These are phyloP conservation scores for Kuraishia molischiana DNA, from an alignment of 805 yeast species.

Conservation along the genomic window DNA sequence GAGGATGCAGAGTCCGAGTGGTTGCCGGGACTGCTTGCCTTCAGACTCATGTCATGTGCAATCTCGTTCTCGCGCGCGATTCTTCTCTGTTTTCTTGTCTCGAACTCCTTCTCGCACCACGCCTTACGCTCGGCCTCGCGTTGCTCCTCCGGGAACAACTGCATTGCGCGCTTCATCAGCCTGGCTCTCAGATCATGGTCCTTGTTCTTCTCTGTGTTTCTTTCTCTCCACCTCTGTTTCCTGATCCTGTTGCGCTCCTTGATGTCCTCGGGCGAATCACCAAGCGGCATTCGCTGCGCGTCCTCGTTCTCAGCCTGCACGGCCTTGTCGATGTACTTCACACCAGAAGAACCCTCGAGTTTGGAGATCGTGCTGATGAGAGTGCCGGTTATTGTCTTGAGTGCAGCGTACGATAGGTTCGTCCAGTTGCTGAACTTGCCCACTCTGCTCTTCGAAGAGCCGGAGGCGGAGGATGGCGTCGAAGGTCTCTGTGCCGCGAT, in stretches of 20 bases:
- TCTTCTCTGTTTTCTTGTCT: constrained; percentile 52
- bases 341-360: neutral
- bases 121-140: constrained; percentile 38
- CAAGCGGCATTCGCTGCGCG: neutral
- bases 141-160: constrained; percentile 53
- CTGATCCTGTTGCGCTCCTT: constrained; percentile 65
- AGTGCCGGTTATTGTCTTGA: neutral
- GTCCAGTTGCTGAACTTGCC: neutral
- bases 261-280: constrained; percentile 20
- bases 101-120: constrained; percentile 75
- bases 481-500: neutral
- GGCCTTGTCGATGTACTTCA: neutral
- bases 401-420: neutral
- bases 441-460: neutral
- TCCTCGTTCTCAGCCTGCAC: neutral
- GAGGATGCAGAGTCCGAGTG: constrained; percentile 2
- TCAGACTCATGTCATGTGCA: constrained; percentile 11
- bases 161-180: constrained; percentile 61
- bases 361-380: neutral
- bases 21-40: constrained; percentile 8
- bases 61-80: constrained; percentile 30
- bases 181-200: constrained; percentile 81
- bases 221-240: constrained; percentile 78
- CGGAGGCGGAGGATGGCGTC: neutral
- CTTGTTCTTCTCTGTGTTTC: constrained; percentile 70